Evolutionary conservation across 1,284 basidiomycete genomes (phyloP).

Genomic region (Pholiota adiposa): DNA sequence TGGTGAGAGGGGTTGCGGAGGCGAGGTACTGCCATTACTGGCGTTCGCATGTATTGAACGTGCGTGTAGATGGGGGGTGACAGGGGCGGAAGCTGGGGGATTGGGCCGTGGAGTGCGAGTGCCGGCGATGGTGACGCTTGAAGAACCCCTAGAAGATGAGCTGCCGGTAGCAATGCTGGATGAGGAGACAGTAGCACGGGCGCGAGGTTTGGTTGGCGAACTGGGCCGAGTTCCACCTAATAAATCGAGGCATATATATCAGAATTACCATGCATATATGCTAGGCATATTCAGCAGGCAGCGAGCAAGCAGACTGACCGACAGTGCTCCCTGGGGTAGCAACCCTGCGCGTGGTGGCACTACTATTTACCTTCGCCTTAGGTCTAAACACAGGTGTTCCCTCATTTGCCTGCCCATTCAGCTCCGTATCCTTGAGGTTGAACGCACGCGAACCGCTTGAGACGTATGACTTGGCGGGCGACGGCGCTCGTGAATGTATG

Average conservation of each 20-base stretch:
- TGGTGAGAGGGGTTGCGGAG: background rate
- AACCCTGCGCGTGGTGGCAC: background rate
- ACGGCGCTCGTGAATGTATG: background rate
- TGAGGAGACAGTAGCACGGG: background rate
- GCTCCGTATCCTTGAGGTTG: background rate
- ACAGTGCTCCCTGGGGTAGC: background rate
- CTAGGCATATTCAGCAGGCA: background rate
- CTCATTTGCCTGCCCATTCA: background rate
- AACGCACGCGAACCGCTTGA: background rate
- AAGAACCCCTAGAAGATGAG: background rate
- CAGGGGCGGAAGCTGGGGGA: background rate
- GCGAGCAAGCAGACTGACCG: background rate
- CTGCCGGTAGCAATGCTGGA: background rate
- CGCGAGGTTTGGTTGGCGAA: background rate
- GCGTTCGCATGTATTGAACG: background rate
- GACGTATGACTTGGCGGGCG: background rate
- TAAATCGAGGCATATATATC: background rate
- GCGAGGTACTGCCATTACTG: background rate
- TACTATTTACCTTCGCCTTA: constrained; percentile 5
- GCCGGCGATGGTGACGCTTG: background rate
- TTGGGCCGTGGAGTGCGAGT: background rate
- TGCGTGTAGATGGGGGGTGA: background rate
- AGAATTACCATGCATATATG: background rate
- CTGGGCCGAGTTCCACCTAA: background rate
- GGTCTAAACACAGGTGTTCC: background rate